Conservation (phyloP, 805 yeast species). For the Yarrowia deformans region DNA sequence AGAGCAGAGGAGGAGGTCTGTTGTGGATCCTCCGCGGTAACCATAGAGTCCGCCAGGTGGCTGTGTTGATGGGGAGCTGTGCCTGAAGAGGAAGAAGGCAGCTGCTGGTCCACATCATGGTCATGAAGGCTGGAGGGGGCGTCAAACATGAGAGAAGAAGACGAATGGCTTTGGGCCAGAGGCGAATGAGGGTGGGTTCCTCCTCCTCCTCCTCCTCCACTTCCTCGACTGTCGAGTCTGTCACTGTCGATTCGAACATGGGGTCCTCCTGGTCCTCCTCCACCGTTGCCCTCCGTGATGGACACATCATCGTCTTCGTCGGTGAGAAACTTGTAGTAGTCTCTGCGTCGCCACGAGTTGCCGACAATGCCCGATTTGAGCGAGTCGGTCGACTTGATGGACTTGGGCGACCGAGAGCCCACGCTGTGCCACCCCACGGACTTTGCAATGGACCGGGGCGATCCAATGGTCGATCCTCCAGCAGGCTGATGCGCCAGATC, state of each 20-base stretch:
- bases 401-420: constrained; percentile 31
- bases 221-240: constrained; percentile 10
- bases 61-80: constrained; percentile 21
- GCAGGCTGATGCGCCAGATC: constrained; percentile 10
- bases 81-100: not conserved
- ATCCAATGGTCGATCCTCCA: constrained; percentile 18
- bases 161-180: constrained; percentile 10
- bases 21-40: not conserved
- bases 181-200: constrained; percentile 20
- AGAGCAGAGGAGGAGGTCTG: not conserved
- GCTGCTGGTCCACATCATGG: not conserved
- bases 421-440: constrained; percentile 26
- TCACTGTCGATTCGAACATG: constrained; percentile 15
- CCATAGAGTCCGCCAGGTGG: not conserved
- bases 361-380: constrained; percentile 19
- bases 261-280: not conserved
- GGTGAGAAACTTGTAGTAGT: constrained; percentile 32
- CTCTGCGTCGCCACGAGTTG: constrained; percentile 8
- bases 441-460: constrained; percentile 21
- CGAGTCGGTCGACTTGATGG: constrained; percentile 31
- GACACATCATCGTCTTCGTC: constrained; percentile 15
- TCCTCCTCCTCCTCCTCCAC: not conserved
- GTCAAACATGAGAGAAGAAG: constrained; percentile 32
- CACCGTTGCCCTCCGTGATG: not conserved
- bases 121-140: not conserved